A percentile compares a stretch with the other conserved stretches of the same genome.
Evolutionary conservation across 2,329 filamentous ascomycete species (phyloP).

Genomic region (Exophiala calicioides): DNA sequence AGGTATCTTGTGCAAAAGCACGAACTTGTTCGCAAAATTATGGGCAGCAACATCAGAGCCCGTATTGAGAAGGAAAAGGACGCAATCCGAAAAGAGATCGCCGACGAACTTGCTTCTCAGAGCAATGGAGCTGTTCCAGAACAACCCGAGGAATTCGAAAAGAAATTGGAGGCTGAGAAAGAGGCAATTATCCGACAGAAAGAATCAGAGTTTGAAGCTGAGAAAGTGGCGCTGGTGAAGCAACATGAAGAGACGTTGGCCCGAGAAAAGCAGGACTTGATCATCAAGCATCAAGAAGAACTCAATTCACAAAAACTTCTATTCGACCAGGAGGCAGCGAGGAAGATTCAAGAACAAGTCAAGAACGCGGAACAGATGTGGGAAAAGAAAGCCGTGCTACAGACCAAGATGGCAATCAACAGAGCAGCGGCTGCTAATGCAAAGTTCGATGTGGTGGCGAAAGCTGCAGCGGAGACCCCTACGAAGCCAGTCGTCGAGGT

Average conservation of each 20-base stretch:
- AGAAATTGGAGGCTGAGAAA: constrained; percentile 25
- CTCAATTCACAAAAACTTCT: constrained; percentile 65
- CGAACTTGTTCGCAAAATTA: constrained; percentile 49
- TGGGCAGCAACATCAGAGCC: constrained; percentile 60
- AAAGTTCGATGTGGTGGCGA: constrained; percentile 76
- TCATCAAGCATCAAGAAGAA: constrained; percentile 56
- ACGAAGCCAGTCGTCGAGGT: constrained; percentile 81
- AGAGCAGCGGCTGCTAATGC: constrained; percentile 64
- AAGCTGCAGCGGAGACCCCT: constrained; percentile 81
- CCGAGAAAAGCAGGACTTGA: constrained; percentile 43
- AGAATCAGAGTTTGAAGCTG: constrained; percentile 45
- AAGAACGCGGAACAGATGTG: constrained; percentile 56
- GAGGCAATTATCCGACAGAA: constrained; percentile 36
- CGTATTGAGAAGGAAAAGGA: constrained; percentile 38
- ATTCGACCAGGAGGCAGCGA: constrained; percentile 40
- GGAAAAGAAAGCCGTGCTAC: constrained; percentile 73
- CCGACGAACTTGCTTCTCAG: constrained; percentile 21
- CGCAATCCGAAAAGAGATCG: constrained; percentile 37
- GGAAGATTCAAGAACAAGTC: constrained; percentile 54
- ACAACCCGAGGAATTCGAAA: constrained; percentile 21
- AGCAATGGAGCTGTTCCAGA: constrained; percentile 6
- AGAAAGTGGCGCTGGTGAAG: constrained; percentile 39
- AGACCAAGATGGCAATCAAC: constrained; percentile 77
- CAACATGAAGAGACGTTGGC: constrained; percentile 42
- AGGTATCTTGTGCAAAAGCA: constrained; percentile 54